Evolutionary conservation across 257 asterid genomes (phyloP).

Genomic region (Orobanche coerulescens): DNA sequence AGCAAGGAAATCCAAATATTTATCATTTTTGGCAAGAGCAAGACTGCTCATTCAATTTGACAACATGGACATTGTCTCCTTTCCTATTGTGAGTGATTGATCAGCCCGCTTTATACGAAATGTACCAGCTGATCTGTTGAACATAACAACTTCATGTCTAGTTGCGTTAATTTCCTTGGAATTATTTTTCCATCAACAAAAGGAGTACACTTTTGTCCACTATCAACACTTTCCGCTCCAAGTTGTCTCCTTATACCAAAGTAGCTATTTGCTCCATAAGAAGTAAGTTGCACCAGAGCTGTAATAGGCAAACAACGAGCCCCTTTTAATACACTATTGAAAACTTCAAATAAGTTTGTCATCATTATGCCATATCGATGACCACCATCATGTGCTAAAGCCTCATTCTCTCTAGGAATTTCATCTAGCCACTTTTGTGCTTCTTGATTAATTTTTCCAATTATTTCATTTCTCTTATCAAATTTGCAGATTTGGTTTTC

Average conservation of each 20-base stretch:
- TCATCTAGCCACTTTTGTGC: neutral
- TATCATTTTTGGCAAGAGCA: slow-evolving; percentile 1
- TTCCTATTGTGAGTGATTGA: neutral
- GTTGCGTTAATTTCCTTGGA: neutral
- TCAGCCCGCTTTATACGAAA: neutral
- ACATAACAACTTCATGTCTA: neutral
- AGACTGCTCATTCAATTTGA: neutral
- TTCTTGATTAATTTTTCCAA: neutral
- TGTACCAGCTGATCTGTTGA: neutral
- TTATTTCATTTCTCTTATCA: neutral
- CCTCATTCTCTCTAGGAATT: neutral
- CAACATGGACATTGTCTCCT: neutral
- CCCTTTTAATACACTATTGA: neutral
- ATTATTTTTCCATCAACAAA: neutral
- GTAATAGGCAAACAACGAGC: neutral
- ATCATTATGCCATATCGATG: neutral
- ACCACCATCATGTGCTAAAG: neutral
- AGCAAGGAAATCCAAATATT: slow-evolving; percentile 9
- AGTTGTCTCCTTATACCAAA: neutral
- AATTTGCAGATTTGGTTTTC: neutral
- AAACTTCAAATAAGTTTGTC: neutral
- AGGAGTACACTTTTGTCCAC: neutral
- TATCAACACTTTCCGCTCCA: neutral
- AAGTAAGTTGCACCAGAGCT: neutral
- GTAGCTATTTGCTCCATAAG: neutral